phyloP scores from a whole-genome alignment of 495 filamentous ascomycete genomes.

The Melanomma pulvis-pyrius region DNA sequence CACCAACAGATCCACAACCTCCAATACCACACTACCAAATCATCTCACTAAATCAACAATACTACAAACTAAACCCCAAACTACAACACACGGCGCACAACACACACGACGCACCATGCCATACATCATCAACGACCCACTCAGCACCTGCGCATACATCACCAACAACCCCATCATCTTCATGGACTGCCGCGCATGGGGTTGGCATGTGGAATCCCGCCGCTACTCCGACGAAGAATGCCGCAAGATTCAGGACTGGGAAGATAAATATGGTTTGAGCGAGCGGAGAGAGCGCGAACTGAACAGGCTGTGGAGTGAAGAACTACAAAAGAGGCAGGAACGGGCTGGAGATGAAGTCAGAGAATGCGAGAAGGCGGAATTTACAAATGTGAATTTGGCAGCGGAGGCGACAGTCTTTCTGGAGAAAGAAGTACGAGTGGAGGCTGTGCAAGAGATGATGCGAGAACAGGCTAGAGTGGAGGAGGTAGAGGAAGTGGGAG shows the following conservation, averaged over 20 bases:
- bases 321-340: not conserved
- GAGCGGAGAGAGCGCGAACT: not conserved
- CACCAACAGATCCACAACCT: no score
- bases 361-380: no score
- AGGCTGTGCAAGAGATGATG: no score
- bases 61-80: not conserved
- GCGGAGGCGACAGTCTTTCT: no score
- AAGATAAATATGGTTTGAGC: not conserved
- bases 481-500: no score
- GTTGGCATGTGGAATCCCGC: not conserved
- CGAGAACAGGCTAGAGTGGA: no score
- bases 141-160: not conserved
- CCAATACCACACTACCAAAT: no score
- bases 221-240: not conserved
- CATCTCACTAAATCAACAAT: no score
- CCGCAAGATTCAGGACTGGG: not conserved
- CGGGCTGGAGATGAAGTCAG: no score
- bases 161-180: not conserved
- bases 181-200: not conserved
- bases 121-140: not conserved
- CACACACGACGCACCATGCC: not conserved
- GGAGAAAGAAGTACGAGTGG: no score
- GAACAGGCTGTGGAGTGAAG: not conserved
- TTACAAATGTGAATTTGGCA: no score
- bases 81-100: not conserved